phyloP scores from a whole-genome alignment of 2,329 filamentous ascomycete species.

The Trichophyton mentagrophytes region DNA sequence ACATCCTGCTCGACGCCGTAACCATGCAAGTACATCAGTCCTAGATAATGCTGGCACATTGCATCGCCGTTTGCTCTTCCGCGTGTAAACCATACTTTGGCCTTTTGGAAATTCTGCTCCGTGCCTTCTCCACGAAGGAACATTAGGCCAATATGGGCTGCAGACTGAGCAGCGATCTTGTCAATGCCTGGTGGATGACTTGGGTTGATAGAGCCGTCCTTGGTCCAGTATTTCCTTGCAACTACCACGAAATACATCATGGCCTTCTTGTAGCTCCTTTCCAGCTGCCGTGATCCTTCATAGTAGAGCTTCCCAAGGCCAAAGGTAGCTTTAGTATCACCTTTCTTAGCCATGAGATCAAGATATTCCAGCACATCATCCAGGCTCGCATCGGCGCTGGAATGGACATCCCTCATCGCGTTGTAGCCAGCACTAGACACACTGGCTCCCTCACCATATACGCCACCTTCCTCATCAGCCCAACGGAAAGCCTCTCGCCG shows the following conservation, averaged over 20 bases:
- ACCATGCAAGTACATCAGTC: conserved; percentile 70
- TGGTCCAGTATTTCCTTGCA: conserved; percentile 67
- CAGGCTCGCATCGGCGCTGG: conserved; percentile 72
- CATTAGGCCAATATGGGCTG: conserved; percentile 79
- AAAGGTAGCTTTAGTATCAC: conserved; percentile 75
- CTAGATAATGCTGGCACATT: conserved; percentile 72
- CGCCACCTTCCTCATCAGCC: conserved; percentile 78
- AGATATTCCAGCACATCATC: conserved; percentile 93
- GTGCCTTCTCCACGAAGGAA: conserved; percentile 78
- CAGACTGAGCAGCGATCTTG: conserved; percentile 67
- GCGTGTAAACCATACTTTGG: conserved; percentile 70
- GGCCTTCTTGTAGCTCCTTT: conserved; percentile 59
- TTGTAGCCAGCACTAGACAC: conserved; percentile 75
- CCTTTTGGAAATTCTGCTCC: conserved; percentile 62
- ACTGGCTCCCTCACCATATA: conserved; percentile 92
- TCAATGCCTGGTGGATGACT: conserved; percentile 60
- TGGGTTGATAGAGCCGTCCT: conserved; percentile 60
- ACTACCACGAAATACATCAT: conserved; percentile 72
- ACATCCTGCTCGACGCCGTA: conserved; percentile 59
- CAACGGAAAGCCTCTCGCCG: conserved; percentile 68
- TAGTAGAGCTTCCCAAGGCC: conserved; percentile 79
- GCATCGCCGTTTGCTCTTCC: conserved; percentile 64
- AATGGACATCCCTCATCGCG: conserved; percentile 59
- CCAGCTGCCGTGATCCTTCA: conserved; percentile 65
- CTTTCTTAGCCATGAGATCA: conserved; percentile 79